Conservation (phyloP, 352 stramenopile genomes). For the Phytophthora kernoviae region DNA sequence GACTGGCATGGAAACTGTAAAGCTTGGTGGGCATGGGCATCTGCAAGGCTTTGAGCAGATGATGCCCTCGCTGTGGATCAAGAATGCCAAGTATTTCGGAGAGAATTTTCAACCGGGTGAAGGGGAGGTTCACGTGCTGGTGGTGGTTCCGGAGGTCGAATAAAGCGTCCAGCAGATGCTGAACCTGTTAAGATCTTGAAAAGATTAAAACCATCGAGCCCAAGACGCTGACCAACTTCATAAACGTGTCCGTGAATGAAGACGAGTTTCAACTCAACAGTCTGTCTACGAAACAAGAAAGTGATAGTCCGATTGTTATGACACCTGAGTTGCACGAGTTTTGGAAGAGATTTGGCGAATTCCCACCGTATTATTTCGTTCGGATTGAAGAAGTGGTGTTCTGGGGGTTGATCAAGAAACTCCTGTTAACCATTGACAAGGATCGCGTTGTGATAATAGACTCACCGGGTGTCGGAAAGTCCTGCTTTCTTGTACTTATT, state of each 20-base stretch:
- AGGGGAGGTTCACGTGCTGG: neutral
- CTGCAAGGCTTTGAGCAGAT: slow-evolving; percentile 22
- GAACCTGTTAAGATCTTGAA: slow-evolving; percentile 3
- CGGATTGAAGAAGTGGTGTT: slow-evolving; percentile 14
- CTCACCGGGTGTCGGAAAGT: slow-evolving; percentile 1
- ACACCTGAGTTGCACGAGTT: slow-evolving; percentile 18
- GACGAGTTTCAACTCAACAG: slow-evolving; percentile 13
- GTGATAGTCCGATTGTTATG: neutral
- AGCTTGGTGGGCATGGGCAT: slow-evolving; percentile 7
- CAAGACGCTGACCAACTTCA: neutral
- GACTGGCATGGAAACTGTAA: slow-evolving; percentile 1
- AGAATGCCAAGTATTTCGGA: slow-evolving; percentile 6
- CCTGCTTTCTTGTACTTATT: neutral
- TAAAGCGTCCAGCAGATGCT: slow-evolving; percentile 4
- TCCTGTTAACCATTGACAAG: neutral
- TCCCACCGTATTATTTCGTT: slow-evolving; percentile 12
- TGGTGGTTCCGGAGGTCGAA: slow-evolving; percentile 1
- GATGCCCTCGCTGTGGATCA: slow-evolving; percentile 13
- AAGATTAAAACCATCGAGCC: slow-evolving; percentile 3
- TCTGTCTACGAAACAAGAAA: neutral
- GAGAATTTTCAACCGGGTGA: neutral
- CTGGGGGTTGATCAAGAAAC: slow-evolving; percentile 8
- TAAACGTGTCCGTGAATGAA: slow-evolving; percentile 3
- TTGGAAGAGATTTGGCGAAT: slow-evolving; percentile 12
- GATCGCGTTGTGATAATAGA: slow-evolving; percentile 1